Conservation (phyloP, 139 green algal genomes). For the Micractinium sp. region DNA sequence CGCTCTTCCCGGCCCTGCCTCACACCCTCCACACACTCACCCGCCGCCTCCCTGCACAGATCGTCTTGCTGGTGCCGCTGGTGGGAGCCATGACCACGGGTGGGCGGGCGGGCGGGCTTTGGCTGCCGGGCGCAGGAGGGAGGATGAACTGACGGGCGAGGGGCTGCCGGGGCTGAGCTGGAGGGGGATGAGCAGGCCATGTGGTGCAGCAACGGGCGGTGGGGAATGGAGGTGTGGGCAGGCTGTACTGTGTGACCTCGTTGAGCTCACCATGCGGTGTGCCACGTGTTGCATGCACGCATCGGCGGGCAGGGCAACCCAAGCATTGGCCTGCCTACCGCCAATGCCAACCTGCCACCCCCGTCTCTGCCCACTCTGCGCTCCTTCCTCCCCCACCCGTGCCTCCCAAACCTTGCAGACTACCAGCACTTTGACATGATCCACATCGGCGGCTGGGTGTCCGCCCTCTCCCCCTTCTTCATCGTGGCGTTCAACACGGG, state of each 20-base stretch:
- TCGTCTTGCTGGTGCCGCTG: constrained; percentile 31
- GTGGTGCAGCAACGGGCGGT: no score
- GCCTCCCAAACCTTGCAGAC: not conserved
- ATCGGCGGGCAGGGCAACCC: no score
- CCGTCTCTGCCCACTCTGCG: no score
- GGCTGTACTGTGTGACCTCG: no score
- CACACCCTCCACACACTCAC: not conserved
- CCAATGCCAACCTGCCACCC: no score
- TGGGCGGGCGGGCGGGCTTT: not conserved
- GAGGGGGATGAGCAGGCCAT: not conserved
- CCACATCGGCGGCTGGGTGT: constrained; percentile 61
- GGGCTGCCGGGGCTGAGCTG: not conserved
- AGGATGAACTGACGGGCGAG: not conserved
- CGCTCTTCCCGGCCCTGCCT: not conserved
- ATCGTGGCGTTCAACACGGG: constrained; percentile 47
- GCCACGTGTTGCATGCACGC: no score
- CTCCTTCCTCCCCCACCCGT: no score
- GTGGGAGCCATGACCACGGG: constrained; percentile 44
- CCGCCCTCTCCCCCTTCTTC: constrained; percentile 58
- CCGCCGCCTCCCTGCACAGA: no score
- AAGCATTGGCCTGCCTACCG: no score
- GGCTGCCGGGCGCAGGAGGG: not conserved
- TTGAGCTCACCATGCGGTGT: no score
- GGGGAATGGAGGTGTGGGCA: no score
- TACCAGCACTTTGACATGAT: constrained; percentile 68